Evolutionary conservation across 1,284 basidiomycete genomes (phyloP).

Genomic region (Ceratobasidium sp.): DNA sequence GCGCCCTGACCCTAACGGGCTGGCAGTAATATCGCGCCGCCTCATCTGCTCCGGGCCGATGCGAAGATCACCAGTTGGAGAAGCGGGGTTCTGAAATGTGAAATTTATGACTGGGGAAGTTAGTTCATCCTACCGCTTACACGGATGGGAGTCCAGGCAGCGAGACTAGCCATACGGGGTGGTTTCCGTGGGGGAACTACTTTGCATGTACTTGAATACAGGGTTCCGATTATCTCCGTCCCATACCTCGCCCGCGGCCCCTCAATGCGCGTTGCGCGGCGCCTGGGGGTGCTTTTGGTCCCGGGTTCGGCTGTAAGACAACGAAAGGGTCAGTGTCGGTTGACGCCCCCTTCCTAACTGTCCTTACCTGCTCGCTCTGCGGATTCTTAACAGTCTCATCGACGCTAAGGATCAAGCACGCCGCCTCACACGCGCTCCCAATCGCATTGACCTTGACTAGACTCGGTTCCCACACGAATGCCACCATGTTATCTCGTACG

Average conservation of each 20-base stretch:
- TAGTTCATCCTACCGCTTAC: too few species aligned
- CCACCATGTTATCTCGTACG: constrained; percentile 94
- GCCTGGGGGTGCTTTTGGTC: constrained; percentile 85
- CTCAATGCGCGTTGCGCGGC: constrained; percentile 83
- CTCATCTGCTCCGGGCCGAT: too few species aligned
- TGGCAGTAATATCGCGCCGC: too few species aligned
- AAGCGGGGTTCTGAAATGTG: too few species aligned
- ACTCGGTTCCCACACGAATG: constrained; percentile 98
- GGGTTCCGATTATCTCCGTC: constrained; percentile 8
- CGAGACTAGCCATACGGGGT: background rate
- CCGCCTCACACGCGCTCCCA: constrained; percentile 94
- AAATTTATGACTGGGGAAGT: too few species aligned
- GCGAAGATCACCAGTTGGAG: too few species aligned
- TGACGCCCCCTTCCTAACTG: constrained; percentile 30
- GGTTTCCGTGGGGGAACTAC: background rate
- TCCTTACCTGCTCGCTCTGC: constrained; percentile 86
- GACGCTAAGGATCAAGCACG: constrained; percentile 92
- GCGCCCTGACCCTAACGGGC: too few species aligned
- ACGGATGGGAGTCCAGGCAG: too few species aligned
- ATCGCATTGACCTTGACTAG: constrained; percentile 97
- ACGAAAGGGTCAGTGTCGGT: constrained; percentile 46
- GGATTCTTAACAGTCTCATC: constrained; percentile 96
- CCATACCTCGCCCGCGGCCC: constrained; percentile 76
- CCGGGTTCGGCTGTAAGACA: constrained; percentile 69
- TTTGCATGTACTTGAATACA: constrained; percentile 17